Evolutionary conservation across 2,329 filamentous ascomycete genomes (phyloP), one percentile per base, ranked within the genome.

Genomic region (Ophiostoma montium): DNA sequence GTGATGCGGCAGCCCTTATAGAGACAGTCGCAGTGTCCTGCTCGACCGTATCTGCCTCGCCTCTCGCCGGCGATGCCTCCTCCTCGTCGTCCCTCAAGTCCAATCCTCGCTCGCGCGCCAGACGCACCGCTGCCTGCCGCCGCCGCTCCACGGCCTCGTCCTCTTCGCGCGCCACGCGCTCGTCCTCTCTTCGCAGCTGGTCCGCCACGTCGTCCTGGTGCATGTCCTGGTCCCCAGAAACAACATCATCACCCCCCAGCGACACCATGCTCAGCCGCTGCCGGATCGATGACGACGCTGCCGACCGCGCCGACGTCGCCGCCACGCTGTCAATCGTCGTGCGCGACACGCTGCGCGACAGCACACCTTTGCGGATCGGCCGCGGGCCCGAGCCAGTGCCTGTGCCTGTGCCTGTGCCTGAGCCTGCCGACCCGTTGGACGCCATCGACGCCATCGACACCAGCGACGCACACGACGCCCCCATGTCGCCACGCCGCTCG

Each of bases 331-430:
- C 21, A 57, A 78, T 62, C 2, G 75, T 78, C n/a, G 72, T 75
- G 50, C 74, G 67, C n/a, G 77, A 80, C 0, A 74, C 66, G 10
- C 74, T 78, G 50, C 76, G 68, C 8, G 73, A 71, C 31, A 55
- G 32, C 7, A 39, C 47, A 68, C 58, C 45, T 30, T 42, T 52
- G 19, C 23, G 19, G 12, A 18, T 33, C 13, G 13, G 12, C 12
- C 33, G 2, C 11, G 31, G 30, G 7, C n/a, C n/a, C n/a, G n/a
- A n/a, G n/a, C n/a, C n/a, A n/a, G n/a, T n/a, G n/a, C n/a, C n/a
- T n/a, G n/a, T n/a, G n/a, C n/a, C n/a, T n/a, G n/a, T n/a, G n/a
- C n/a, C n/a, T n/a, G n/a, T n/a, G n/a, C n/a, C n/a, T n/a, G n/a
- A n/a, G n/a, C 35, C 48, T 27, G 23, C 8, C 3, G 23, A 10